phyloP scores from a whole-genome alignment of 148 eudicot genomes.

The Chenopodium suecicum region DNA sequence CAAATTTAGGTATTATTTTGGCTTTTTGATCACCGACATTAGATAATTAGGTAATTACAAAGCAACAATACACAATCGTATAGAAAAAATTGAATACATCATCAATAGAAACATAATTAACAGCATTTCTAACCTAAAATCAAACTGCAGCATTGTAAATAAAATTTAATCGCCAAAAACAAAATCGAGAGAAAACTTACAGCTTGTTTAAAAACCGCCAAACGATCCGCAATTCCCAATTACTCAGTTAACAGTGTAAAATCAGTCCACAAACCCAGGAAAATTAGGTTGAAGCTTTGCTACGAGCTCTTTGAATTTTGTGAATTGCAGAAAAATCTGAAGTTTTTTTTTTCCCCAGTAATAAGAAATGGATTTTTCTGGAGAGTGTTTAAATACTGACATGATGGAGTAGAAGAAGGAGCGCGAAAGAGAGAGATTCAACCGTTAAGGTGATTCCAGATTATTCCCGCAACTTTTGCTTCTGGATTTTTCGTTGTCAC shows the following conservation, averaged over 20 bases:
- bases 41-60: neutral
- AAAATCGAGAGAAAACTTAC: slow-evolving; percentile 20
- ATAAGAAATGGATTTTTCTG: neutral
- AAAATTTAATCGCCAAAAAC: neutral
- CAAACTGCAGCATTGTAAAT: neutral
- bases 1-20: no score
- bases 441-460: slow-evolving; percentile 19
- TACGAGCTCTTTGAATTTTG: slow-evolving; percentile 12
- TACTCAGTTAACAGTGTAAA: slow-evolving; percentile 23
- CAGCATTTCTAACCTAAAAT: neutral
- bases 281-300: neutral
- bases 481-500: neutral
- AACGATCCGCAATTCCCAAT: slow-evolving; percentile 39
- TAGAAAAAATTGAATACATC: neutral
- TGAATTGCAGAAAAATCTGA: neutral
- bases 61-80: neutral
- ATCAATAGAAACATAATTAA: neutral
- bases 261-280: slow-evolving; percentile 39
- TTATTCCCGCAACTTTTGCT: slow-evolving; percentile 22
- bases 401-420: slow-evolving; percentile 10
- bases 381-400: neutral
- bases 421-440: slow-evolving; percentile 12
- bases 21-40: no score
- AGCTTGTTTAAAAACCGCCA: slow-evolving; percentile 12
- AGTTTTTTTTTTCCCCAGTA: neutral